A percentile compares a stretch with the other conserved stretches of the same genome.
Conservation (phyloP, 306 rosid genomes). For the Crotalaria pallida region DNA sequence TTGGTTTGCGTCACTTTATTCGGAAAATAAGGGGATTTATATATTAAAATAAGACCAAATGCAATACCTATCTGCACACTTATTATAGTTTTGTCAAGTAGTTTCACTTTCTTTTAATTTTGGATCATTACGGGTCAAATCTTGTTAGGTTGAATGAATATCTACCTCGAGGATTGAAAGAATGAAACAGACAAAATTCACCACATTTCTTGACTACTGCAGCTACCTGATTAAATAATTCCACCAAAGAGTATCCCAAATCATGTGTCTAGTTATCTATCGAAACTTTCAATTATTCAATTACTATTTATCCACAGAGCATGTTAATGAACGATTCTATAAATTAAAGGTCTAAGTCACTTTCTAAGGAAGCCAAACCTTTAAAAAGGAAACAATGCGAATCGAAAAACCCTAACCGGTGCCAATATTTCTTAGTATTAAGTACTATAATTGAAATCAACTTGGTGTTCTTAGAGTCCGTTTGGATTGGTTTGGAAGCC, state of each 20-base stretch:
- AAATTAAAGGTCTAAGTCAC: too few relatives aligned
- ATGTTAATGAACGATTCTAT: too few relatives aligned
- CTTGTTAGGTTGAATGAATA: neutral
- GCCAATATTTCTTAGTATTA: too few relatives aligned
- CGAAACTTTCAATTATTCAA: too few relatives aligned
- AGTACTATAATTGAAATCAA: too few relatives aligned
- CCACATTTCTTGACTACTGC: neutral
- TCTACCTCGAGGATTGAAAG: neutral
- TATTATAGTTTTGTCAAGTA: neutral
- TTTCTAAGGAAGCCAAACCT: too few relatives aligned
- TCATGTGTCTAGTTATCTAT: too few relatives aligned
- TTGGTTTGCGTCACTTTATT: neutral
- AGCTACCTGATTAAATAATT: constrained; percentile 5
- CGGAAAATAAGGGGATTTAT: neutral
- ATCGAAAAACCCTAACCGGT: too few relatives aligned
- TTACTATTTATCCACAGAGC: too few relatives aligned
- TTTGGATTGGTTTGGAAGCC: too few relatives aligned
- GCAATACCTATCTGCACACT: neutral
- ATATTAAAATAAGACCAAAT: neutral
- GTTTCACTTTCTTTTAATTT: neutral
- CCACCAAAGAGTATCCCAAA: neutral
- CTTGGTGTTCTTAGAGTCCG: too few relatives aligned
- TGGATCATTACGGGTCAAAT: neutral
- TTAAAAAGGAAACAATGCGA: too few relatives aligned
- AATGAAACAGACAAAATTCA: neutral